phyloP scores from a whole-genome alignment of 2,329 filamentous ascomycete genomes.

The Immersiporthe knoxdaviesiana region DNA sequence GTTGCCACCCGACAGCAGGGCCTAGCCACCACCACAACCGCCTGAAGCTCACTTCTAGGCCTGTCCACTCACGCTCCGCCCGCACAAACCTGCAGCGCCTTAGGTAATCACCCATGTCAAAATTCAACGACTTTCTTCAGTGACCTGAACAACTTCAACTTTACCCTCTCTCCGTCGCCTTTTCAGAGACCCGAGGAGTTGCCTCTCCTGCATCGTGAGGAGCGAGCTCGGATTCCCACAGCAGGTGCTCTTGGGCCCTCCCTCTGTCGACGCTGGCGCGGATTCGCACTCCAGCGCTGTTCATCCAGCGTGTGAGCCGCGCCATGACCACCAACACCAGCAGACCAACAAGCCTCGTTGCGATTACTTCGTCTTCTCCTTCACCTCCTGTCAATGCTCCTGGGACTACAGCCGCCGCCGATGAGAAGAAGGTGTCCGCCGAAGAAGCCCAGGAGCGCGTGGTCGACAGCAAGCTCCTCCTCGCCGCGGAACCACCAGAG shows the following conservation, averaged over 20 bases:
- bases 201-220: not conserved
- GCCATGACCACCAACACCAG: constrained; percentile 21
- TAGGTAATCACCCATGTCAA: constrained; percentile 12
- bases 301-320: constrained; percentile 19
- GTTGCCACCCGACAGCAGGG: not conserved
- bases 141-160: not conserved
- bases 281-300: constrained; percentile 17
- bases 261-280: constrained; percentile 18
- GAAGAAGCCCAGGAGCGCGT: not conserved
- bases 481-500: not conserved
- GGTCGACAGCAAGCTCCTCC: not conserved
- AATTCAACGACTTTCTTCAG: constrained; percentile 12
- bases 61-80: not conserved
- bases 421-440: not conserved
- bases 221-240: not conserved
- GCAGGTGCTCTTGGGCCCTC: constrained; percentile 5
- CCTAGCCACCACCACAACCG: not conserved
- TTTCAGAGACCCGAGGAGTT: not conserved
- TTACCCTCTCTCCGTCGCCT: not conserved
- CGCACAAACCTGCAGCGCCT: not conserved
- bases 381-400: not conserved
- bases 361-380: not conserved
- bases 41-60: not conserved
- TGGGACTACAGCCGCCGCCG: not conserved
- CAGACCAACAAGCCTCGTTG: constrained; percentile 12